Evolutionary conservation across 1,284 basidiomycete species (phyloP), one percentile per base, ranked within the genome.

Genomic region (Sanghuangporus baumii): DNA sequence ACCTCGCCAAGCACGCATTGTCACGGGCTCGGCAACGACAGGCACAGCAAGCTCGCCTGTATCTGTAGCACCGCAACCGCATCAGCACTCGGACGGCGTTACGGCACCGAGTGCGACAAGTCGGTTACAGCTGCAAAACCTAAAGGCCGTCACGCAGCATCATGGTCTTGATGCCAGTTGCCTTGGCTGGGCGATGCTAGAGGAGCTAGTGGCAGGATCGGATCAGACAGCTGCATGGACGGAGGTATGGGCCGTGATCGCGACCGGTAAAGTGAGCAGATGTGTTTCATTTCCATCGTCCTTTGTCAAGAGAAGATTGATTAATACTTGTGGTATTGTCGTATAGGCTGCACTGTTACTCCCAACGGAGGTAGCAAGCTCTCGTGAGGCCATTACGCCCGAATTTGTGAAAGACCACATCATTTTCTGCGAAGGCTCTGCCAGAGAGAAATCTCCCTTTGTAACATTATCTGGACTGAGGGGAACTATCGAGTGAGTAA

Each of bases 151-250:
- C 1, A 88, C 86, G 1, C 93, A 95, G 73, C 78, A 78, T 63
- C 80, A 91, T 18, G 91, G 91, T 0, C 74, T 93, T 52, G 88
- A 87, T 62, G 80, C 81, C 26, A 81, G 79, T 20, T 88, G 84
- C 62, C 75, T 91, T 51, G 93, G 93, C 1, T 94, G 91, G 91
- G 84, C 84, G 18, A 91, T 96, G 56, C 77, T 95, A 54, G 93
- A 96, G 74, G 85, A 84, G 66, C 78, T 96, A 23, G 82, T 89
- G 4, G 79, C 79, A 20, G 87, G 89, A 66, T 82, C 81, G 1
- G 86, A 89, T 65, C 76, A 78, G 55, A 75, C 74, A 14, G 70
- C 76, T 8, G 90, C 92, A 55, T 94, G 93, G 93, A 78, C 81
- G 38, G 89, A 92, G 26, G 77, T 93, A 14, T 89, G 91, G 84